Percentiles rank a stretch among this genome's conserved stretches.
Conservation (phyloP, 2,329 filamentous ascomycete genomes). For the Xylariaceae sp. region DNA sequence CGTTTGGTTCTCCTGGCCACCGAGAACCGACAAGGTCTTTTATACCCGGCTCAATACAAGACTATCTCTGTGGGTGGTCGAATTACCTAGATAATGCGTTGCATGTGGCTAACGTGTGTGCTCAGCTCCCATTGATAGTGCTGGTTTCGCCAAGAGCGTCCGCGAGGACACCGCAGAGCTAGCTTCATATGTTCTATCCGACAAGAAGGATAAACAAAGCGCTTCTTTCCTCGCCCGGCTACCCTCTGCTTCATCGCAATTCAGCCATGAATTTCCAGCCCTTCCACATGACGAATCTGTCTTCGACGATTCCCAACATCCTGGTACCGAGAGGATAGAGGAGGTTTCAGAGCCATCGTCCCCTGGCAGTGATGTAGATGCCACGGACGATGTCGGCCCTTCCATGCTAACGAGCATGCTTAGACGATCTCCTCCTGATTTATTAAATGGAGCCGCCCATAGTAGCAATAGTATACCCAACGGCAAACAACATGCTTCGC, state of each 20-base stretch:
- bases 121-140: constrained; percentile 66
- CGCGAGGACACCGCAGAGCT: constrained; percentile 88
- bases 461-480: constrained; percentile 4
- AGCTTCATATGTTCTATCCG: constrained; percentile 79
- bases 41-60: constrained; percentile 68
- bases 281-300: constrained; percentile 40
- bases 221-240: constrained; percentile 53
- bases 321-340: constrained; percentile 34
- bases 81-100: neutral
- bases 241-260: constrained; percentile 44
- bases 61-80: constrained; percentile 57
- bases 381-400: constrained; percentile 33
- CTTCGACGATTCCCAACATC: constrained; percentile 24
- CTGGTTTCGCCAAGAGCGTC: constrained; percentile 77
- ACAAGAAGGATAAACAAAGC: constrained; percentile 55
- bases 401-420: constrained; percentile 55
- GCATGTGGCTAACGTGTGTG: constrained; percentile 23
- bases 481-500: constrained; percentile 12
- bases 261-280: constrained; percentile 32
- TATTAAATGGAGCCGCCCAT: constrained; percentile 22
- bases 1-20: constrained; percentile 50
- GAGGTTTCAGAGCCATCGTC: constrained; percentile 41
- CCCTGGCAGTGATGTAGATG: constrained; percentile 28
- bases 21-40: constrained; percentile 75
- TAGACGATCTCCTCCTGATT: constrained; percentile 54